These are phyloP conservation scores for Botrytis elliptica DNA, from an alignment of 2,329 filamentous ascomycete genomes.

Conservation along the genomic window DNA sequence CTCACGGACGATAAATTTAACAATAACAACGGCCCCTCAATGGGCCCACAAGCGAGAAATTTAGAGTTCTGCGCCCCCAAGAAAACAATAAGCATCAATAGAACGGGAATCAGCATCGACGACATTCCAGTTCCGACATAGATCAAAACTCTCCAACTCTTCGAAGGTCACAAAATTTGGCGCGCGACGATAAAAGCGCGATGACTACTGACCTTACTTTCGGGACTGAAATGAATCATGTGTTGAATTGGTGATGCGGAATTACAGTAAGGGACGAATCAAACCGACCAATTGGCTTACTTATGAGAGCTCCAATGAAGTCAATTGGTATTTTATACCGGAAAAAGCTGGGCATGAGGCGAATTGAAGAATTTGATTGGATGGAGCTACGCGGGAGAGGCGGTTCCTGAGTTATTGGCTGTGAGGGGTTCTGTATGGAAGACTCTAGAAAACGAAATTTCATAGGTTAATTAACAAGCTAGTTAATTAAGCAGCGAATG, in stretches of 20 bases:
- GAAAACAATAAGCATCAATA: slow-evolving; percentile 10
- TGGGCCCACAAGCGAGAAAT: slow-evolving; percentile 18
- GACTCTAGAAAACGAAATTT: neutral
- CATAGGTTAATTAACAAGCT: neutral
- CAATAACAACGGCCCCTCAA: slow-evolving; percentile 17
- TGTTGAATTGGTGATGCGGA: slow-evolving; percentile 14
- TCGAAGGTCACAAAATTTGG: neutral
- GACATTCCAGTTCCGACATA: neutral
- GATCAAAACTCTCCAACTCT: neutral
- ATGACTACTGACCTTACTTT: slow-evolving; percentile 10
- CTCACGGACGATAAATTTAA: neutral
- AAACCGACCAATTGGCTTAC: neutral
- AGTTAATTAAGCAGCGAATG: neutral
- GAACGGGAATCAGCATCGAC: neutral
- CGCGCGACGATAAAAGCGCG: slow-evolving; percentile 11
- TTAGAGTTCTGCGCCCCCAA: slow-evolving; percentile 15
- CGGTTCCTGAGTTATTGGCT: slow-evolving; percentile 11
- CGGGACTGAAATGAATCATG: slow-evolving; percentile 15
- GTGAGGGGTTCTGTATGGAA: neutral
- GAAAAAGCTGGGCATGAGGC: neutral
- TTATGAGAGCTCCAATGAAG: neutral
- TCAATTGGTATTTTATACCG: neutral
- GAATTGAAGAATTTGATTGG: slow-evolving; percentile 3
- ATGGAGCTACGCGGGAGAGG: neutral
- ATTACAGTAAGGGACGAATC: slow-evolving; percentile 4